A percentile compares a stretch with the other conserved stretches of the same genome.
Conservation (phyloP, 192 early-diverging fungal species). For the Coemansia asiatica region DNA sequence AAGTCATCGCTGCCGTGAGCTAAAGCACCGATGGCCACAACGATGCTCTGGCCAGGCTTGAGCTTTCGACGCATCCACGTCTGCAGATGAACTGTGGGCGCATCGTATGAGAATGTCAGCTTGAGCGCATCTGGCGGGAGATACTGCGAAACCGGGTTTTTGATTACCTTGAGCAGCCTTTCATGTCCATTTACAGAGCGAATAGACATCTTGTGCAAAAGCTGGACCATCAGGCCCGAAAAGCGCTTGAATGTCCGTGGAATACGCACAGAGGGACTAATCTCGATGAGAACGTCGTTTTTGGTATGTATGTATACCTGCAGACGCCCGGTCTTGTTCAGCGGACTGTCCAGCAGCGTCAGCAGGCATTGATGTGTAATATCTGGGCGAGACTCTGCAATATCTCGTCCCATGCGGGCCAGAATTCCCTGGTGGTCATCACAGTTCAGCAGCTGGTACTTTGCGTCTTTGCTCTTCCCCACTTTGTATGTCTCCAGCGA, state of each 20-base stretch:
- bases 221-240: constrained; percentile 97
- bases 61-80: constrained; percentile 79
- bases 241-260: constrained; percentile 99
- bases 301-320: constrained; percentile 97
- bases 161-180: constrained; percentile 94
- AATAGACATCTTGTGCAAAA: constrained; percentile 96
- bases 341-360: constrained; percentile 92
- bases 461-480: constrained; percentile 69
- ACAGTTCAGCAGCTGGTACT: constrained; percentile 91
- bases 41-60: constrained; percentile 75
- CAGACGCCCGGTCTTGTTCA: constrained; percentile 98
- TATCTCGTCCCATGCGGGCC: constrained; percentile 78
- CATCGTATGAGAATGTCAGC: constrained; percentile 83
- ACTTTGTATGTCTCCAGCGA: constrained; percentile 92
- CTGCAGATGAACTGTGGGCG: constrained; percentile 75
- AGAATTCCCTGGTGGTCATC: constrained; percentile 92
- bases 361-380: constrained; percentile 98
- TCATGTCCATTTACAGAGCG: constrained; percentile 88
- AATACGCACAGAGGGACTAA: constrained; percentile 96
- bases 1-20: constrained; percentile 95
- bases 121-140: constrained; percentile 71
- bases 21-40: constrained; percentile 94
- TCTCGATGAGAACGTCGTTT: constrained; percentile 95
- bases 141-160: constrained; percentile 96
- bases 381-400: constrained; percentile 84